Evolutionary conservation across 768 basidiomycete species (phyloP).

Genomic region (Solioccasus polychromus): DNA sequence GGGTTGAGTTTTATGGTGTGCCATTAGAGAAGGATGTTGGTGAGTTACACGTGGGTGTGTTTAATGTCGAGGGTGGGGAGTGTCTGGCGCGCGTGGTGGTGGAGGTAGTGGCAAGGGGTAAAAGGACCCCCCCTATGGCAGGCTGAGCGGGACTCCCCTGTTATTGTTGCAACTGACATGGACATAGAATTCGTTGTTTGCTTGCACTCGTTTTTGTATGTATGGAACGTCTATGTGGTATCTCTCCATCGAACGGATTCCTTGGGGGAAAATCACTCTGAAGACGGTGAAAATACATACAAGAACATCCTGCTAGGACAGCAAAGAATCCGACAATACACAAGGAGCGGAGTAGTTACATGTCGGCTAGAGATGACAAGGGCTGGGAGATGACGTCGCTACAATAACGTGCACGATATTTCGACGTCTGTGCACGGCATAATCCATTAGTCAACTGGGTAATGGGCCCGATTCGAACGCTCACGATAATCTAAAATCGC

Average conservation of each 20-base stretch:
- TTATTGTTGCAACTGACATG: conserved; percentile 10
- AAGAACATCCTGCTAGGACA: not conserved
- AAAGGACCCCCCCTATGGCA: conserved; percentile 22
- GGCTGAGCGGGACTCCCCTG: conserved; percentile 27
- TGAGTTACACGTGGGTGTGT: conserved; percentile 54
- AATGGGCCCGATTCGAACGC: not conserved
- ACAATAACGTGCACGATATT: conserved; percentile 24
- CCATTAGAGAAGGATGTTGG: conserved; percentile 51
- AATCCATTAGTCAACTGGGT: not conserved
- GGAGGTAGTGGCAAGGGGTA: conserved; percentile 47
- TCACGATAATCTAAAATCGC: conserved; percentile 25
- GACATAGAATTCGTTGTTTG: conserved; percentile 13
- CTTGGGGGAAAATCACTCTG: not conserved
- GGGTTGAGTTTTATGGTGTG: conserved; percentile 55
- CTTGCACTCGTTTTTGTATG: conserved; percentile 23
- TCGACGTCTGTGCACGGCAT: conserved; percentile 12
- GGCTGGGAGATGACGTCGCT: conserved; percentile 18
- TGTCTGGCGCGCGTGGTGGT: conserved; percentile 55
- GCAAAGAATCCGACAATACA: conserved; percentile 16
- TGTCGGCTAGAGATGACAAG: conserved; percentile 12
- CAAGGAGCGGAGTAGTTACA: conserved; percentile 25
- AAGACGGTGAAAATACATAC: not conserved
- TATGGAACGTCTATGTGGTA: conserved; percentile 10
- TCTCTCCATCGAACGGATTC: not conserved
- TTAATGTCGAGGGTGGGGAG: conserved; percentile 43